Evolutionary conservation across 257 asterid genomes (phyloP).

Genomic region (Phtheirospermum japonicum): DNA sequence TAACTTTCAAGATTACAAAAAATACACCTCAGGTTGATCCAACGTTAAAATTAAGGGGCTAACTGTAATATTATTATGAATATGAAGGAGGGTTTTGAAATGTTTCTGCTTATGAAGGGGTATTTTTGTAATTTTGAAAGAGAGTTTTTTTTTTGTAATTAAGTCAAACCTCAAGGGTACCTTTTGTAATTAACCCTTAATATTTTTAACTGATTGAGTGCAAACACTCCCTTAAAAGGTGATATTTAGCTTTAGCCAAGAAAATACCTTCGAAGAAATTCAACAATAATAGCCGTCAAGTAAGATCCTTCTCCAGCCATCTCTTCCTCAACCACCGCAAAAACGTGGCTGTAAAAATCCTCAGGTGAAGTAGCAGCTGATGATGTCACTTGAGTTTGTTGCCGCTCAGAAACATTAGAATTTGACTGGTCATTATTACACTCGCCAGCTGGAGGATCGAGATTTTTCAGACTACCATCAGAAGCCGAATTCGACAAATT

Average conservation of each 20-base stretch:
- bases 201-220: background rate
- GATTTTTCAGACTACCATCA: constrained; percentile 42
- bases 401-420: constrained; percentile 47
- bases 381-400: constrained; percentile 54
- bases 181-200: no score
- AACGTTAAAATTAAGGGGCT: no score
- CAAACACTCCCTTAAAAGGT: constrained; percentile 8
- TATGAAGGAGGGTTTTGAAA: no score
- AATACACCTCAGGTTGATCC: no score
- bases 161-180: no score
- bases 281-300: constrained; percentile 70
- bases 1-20: no score
- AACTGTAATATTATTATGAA: no score
- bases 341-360: constrained; percentile 62
- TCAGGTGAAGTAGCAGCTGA: constrained; percentile 74
- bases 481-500: constrained; percentile 48
- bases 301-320: constrained; percentile 88
- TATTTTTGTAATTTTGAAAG: no score
- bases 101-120: no score
- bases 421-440: constrained; percentile 42
- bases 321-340: constrained; percentile 83
- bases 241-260: constrained; percentile 6
- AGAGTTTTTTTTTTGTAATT: no score
- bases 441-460: constrained; percentile 39
- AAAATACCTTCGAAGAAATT: constrained; percentile 81